These are phyloP conservation scores for Colletotrichum incanum DNA, from an alignment of 2,329 filamentous ascomycete genomes.

Conservation along the genomic window DNA sequence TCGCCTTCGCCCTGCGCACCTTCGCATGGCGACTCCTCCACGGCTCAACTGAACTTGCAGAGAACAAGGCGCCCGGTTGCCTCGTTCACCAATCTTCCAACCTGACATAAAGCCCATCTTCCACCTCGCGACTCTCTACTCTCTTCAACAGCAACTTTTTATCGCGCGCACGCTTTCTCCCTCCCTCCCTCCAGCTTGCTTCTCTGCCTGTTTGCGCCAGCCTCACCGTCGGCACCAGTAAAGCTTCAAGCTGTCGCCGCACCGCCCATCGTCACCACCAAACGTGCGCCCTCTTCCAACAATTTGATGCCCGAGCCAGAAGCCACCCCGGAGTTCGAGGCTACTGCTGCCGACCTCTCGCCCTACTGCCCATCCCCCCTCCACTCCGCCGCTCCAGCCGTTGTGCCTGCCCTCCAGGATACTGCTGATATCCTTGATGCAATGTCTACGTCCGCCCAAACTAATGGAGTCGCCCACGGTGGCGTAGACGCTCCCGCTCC, in stretches of 20 bases:
- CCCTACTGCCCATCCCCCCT: conserved; percentile 67
- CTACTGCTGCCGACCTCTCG: conserved; percentile 68
- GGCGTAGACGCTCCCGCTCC: conserved; percentile 47
- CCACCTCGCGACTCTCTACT: not conserved
- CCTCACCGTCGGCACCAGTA: conserved; percentile 15
- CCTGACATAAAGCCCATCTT: conserved; percentile 38
- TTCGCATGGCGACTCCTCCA: conserved; percentile 15
- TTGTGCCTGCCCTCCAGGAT: conserved; percentile 67
- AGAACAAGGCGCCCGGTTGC: conserved; percentile 40
- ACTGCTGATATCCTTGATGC: conserved; percentile 67
- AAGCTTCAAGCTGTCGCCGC: conserved; percentile 6
- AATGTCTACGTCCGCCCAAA: conserved; percentile 51
- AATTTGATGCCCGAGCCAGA: conserved; percentile 62
- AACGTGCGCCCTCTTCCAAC: conserved; percentile 17
- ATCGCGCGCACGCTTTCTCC: not conserved
- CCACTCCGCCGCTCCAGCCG: conserved; percentile 62
- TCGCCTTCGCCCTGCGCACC: conserved; percentile 21
- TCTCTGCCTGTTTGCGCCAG: conserved; percentile 29
- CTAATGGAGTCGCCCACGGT: conserved; percentile 46
- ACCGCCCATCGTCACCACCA: conserved; percentile 18
- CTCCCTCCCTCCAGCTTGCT: conserved; percentile 1
- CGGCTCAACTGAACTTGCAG: conserved; percentile 22
- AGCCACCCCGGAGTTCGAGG: conserved; percentile 60
- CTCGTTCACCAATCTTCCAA: conserved; percentile 7
- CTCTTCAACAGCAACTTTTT: not conserved